Percentiles rank a stretch among this genome's conserved stretches.
phyloP scores from a whole-genome alignment of 768 basidiomycete species.

The Myochromella boudieri region DNA sequence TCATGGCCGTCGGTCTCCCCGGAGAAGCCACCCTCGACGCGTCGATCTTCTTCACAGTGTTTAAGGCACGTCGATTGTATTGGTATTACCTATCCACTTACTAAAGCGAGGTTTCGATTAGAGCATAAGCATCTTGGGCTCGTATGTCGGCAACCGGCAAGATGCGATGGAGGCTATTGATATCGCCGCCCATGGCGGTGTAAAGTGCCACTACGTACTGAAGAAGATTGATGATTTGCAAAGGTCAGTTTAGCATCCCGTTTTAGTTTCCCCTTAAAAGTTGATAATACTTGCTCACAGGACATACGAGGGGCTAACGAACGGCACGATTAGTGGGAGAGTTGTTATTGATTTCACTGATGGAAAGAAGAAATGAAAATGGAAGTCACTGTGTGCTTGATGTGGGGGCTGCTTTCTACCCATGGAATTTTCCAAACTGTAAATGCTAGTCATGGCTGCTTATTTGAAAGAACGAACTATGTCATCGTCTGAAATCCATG shows the following conservation, averaged over 20 bases:
- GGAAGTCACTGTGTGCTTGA: background rate
- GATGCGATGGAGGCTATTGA: slow-evolving; percentile 81
- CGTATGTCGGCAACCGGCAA: slow-evolving; percentile 71
- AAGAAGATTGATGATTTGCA: slow-evolving; percentile 52
- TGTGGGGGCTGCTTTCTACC: no score
- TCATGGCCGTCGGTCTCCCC: slow-evolving; percentile 82
- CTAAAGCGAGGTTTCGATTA: slow-evolving; percentile 25
- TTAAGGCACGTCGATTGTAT: slow-evolving; percentile 38
- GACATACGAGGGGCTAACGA: slow-evolving; percentile 40
- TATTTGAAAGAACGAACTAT: no score
- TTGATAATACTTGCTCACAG: slow-evolving; percentile 16
- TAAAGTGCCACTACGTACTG: slow-evolving; percentile 55
- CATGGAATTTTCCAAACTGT: no score
- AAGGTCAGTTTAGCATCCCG: slow-evolving; percentile 35
- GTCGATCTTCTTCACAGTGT: slow-evolving; percentile 71
- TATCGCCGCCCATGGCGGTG: slow-evolving; percentile 69
- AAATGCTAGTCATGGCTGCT: no score
- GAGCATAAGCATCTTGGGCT: slow-evolving; percentile 57
- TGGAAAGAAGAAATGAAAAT: background rate
- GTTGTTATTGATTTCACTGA: slow-evolving; percentile 38
- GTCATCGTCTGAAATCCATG: no score
- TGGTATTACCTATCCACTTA: slow-evolving; percentile 8
- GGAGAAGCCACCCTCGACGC: slow-evolving; percentile 56
- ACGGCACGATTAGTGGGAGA: slow-evolving; percentile 49
- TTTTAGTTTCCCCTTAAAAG: background rate